These are phyloP conservation scores for Hypoxylon fragiforme DNA, from an alignment of 495 filamentous ascomycete species.

Conservation along the genomic window DNA sequence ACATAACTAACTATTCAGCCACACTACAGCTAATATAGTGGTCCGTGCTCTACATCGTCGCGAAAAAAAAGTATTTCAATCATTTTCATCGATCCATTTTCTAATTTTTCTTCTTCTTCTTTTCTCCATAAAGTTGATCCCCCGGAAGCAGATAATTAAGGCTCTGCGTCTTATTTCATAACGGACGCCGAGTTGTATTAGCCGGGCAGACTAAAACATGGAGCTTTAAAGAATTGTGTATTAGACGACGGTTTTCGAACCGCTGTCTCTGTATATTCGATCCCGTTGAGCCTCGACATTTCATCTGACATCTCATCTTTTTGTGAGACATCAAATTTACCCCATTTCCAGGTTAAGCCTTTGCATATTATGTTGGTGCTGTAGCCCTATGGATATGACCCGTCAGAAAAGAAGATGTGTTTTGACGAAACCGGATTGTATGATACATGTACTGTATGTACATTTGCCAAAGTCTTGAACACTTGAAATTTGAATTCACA, in stretches of 20 bases:
- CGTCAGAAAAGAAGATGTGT: too few species aligned
- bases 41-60: slow-evolving; percentile 10
- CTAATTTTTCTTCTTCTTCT: slow-evolving; percentile 31
- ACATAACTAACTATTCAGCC: slow-evolving; percentile 2
- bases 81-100: slow-evolving; percentile 6
- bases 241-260: slow-evolving; percentile 38
- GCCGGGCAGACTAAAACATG: slow-evolving; percentile 50
- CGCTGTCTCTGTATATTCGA: slow-evolving; percentile 46
- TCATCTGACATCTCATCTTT: background rate
- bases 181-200: slow-evolving; percentile 52
- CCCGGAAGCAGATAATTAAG: slow-evolving; percentile 49
- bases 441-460: too few species aligned
- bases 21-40: slow-evolving; percentile 19
- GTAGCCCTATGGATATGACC: too few species aligned
- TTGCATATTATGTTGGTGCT: too few species aligned
- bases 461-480: too few species aligned
- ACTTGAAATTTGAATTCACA: too few species aligned
- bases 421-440: too few species aligned
- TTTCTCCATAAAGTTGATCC: slow-evolving; percentile 49
- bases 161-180: slow-evolving; percentile 41
- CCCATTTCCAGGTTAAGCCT: too few species aligned
- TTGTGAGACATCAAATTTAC: background rate
- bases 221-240: slow-evolving; percentile 57
- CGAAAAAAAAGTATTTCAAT: slow-evolving; percentile 20
- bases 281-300: slow-evolving; percentile 58